A percentile compares a stretch with the other conserved stretches of the same genome.
Conservation (phyloP, 208 protist species). For the Leishmania mexicana region DNA sequence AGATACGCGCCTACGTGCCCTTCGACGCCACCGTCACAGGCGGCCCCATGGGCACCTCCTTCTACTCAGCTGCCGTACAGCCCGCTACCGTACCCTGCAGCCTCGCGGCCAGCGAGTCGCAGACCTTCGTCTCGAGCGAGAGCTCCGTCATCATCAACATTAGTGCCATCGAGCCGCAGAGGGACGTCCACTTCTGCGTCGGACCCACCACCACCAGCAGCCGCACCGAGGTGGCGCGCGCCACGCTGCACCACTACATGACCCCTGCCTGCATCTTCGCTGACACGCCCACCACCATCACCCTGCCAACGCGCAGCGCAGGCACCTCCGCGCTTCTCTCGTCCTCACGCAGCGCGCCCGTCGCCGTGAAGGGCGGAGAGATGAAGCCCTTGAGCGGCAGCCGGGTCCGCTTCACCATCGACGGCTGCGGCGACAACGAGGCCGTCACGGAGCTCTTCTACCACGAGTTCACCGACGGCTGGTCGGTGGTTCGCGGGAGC, state of each 20-base stretch:
- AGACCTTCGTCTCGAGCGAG: conserved; percentile 13
- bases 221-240: conserved; percentile 22
- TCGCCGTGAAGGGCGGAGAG: background rate
- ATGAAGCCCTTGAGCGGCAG: background rate
- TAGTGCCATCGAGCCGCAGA: conserved; percentile 9
- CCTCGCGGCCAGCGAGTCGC: conserved; percentile 2
- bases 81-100: conserved; percentile 23
- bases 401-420: conserved; percentile 2
- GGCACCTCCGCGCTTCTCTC: conserved; percentile 13
- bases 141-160: conserved; percentile 12
- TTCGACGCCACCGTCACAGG: conserved; percentile 33
- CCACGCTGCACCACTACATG: conserved; percentile 45
- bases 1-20: conserved; percentile 35
- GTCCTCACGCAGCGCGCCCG: background rate
- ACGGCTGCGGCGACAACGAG: conserved; percentile 10
- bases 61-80: conserved; percentile 21
- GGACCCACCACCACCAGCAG: conserved; percentile 14
- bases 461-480: conserved; percentile 22
- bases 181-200: conserved; percentile 20
- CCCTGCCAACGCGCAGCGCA: background rate
- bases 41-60: conserved; percentile 8
- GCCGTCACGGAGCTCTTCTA: conserved; percentile 10
- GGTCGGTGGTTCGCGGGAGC: conserved; percentile 25
- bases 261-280: conserved; percentile 46
- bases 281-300: conserved; percentile 27